Percentiles rank a stretch among this genome's conserved stretches.
phyloP scores from a whole-genome alignment of 805 yeast species.

The Cyberlindnera maclurae region DNA sequence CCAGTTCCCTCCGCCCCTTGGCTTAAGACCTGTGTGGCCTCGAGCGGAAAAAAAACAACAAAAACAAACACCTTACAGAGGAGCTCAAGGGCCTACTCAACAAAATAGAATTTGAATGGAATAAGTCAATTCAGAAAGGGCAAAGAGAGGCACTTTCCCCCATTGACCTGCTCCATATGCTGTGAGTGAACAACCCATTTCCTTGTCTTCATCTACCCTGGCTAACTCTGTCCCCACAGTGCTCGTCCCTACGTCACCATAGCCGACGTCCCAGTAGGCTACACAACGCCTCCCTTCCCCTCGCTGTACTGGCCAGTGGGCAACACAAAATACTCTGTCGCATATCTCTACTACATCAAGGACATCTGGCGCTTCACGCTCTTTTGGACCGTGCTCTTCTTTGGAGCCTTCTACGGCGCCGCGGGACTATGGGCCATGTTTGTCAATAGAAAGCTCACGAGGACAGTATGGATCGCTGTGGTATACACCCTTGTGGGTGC shows the following conservation, averaged over 20 bases:
- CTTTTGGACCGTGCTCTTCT: constrained; percentile 72
- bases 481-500: constrained; percentile 49
- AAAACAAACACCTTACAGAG: too few relatives aligned
- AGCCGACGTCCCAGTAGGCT: constrained; percentile 70
- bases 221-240: too few relatives aligned
- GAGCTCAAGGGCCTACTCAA: too few relatives aligned
- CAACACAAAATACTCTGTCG: constrained; percentile 28
- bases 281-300: constrained; percentile 73
- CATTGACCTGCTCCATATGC: too few relatives aligned
- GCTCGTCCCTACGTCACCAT: constrained; percentile 39
- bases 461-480: constrained; percentile 36
- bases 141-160: too few relatives aligned
- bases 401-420: constrained; percentile 50
- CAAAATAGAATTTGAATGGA: too few relatives aligned
- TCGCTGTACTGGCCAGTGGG: constrained; percentile 67
- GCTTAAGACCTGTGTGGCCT: too few relatives aligned
- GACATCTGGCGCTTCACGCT: constrained; percentile 84
- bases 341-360: constrained; percentile 56
- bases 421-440: constrained; percentile 60
- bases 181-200: too few relatives aligned
- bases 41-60: too few relatives aligned
- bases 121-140: too few relatives aligned
- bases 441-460: constrained; percentile 35
- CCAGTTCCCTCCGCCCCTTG: too few relatives aligned
- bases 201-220: too few relatives aligned